A percentile compares a stretch with the other conserved stretches of the same genome.
Conservation (phyloP, 371 early-diverging fungal genomes). For the Choanephora cucurbitarum region DNA sequence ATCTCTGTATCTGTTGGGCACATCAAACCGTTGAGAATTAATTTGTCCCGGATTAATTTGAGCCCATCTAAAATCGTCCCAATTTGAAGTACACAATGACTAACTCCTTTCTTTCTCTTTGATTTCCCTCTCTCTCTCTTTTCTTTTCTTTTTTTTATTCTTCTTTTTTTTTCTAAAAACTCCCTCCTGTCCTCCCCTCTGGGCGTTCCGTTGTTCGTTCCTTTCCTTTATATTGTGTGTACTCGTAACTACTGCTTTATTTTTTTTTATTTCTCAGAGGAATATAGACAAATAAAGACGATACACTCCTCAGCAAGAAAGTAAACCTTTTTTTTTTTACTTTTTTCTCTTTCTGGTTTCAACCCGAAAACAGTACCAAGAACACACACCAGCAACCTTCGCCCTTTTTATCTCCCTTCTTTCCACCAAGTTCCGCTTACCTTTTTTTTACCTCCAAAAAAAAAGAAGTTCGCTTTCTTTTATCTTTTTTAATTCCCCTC, state of each 20-base stretch:
- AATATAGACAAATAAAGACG: not conserved
- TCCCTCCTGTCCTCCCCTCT: not conserved
- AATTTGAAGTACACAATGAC: not conserved
- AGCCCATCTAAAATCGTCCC: too few species aligned
- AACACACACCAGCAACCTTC: too few species aligned
- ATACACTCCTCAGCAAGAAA: not conserved
- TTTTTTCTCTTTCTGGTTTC: not conserved
- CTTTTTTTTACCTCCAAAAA: slow-evolving; percentile 1
- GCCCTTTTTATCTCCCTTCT: too few species aligned
- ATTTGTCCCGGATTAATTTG: too few species aligned
- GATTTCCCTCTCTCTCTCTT: slow-evolving; percentile 16
- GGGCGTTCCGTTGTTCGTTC: slow-evolving; percentile 7
- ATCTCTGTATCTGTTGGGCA: too few species aligned
- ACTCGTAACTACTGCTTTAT: not conserved
- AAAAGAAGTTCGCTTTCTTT: slow-evolving; percentile 8
- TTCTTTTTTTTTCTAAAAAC: slow-evolving; percentile 1
- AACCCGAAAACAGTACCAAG: not conserved
- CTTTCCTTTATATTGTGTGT: not conserved
- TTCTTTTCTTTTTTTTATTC: slow-evolving; percentile 8
- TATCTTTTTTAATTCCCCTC: not conserved
- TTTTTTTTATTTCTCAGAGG: not conserved
- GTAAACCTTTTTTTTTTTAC: not conserved
- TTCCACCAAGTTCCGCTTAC: not conserved
- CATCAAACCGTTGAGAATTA: too few species aligned
- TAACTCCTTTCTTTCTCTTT: slow-evolving; percentile 11